These are phyloP conservation scores for Solioccasus polychromus DNA, from an alignment of 768 basidiomycete genomes.

Conservation along the genomic window DNA sequence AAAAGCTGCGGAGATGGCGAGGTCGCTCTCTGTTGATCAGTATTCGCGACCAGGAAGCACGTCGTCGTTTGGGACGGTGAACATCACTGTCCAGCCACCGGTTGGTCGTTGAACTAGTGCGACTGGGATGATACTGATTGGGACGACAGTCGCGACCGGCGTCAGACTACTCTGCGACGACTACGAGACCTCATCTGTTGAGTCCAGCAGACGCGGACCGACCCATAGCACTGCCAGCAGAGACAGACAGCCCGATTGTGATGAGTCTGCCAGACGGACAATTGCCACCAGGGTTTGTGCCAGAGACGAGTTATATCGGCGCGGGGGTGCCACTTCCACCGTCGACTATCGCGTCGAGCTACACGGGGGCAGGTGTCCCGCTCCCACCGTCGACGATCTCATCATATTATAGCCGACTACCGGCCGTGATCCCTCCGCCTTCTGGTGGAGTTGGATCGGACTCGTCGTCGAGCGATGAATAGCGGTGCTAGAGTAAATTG, in stretches of 20 bases:
- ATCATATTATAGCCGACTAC: constrained; percentile 24
- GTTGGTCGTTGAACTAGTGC: constrained; percentile 17
- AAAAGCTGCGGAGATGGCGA: constrained; percentile 22
- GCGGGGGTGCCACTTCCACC: constrained; percentile 30
- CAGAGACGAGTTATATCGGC: constrained; percentile 24
- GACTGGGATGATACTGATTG: constrained; percentile 6
- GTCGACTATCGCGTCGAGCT: constrained; percentile 22
- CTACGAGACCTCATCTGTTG: constrained; percentile 30
- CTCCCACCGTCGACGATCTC: constrained; percentile 30
- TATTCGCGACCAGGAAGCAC: constrained; percentile 27
- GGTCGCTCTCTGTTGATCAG: constrained; percentile 25
- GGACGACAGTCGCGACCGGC: constrained; percentile 36
- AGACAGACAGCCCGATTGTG: constrained; percentile 14
- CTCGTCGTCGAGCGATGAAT: constrained; percentile 29
- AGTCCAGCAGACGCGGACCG: constrained; percentile 41
- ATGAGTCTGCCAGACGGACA: constrained; percentile 26
- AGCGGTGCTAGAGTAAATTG: constrained; percentile 17
- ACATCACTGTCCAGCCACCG: constrained; percentile 33
- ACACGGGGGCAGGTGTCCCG: constrained; percentile 29
- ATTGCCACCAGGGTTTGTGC: constrained; percentile 39
- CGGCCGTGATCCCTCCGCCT: constrained; percentile 31
- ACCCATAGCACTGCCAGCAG: constrained; percentile 31
- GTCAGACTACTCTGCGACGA: constrained; percentile 32
- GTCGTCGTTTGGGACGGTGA: constrained; percentile 30
- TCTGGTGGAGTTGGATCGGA: constrained; percentile 20